Conservation (phyloP, 495 filamentous ascomycete genomes). For the Tuber umbilicatum region DNA sequence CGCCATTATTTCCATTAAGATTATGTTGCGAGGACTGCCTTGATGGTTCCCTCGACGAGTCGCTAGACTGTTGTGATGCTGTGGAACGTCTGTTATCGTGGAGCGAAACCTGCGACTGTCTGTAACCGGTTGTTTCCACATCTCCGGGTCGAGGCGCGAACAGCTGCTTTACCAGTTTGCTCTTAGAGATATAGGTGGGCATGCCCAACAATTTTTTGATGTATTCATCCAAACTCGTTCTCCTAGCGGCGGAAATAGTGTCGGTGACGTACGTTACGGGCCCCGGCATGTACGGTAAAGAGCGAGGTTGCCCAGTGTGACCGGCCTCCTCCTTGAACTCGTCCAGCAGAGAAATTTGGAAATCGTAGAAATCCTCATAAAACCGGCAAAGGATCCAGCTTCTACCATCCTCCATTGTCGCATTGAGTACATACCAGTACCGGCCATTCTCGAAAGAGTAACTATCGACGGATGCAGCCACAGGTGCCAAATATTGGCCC, state of each 20-base stretch:
- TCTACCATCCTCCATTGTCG: constrained; percentile 79
- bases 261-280: constrained; percentile 97
- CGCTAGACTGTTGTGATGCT: constrained; percentile 49
- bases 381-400: constrained; percentile 89
- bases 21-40: constrained; percentile 69
- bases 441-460: constrained; percentile 97
- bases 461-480: constrained; percentile 77
- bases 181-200: constrained; percentile 73
- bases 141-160: constrained; percentile 86
- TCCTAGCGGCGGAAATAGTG: constrained; percentile 85
- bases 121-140: constrained; percentile 64
- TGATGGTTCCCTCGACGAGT: constrained; percentile 53
- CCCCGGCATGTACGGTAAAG: constrained; percentile 96
- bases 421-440: constrained; percentile 97
- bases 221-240: constrained; percentile 87
- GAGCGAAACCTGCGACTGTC: constrained; percentile 61
- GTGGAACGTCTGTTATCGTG: constrained; percentile 44
- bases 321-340: constrained; percentile 93
- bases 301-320: constrained; percentile 67
- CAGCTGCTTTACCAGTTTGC: constrained; percentile 75
- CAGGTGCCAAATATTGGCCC: constrained; percentile 50
- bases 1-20: constrained; percentile 50
- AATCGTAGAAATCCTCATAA: constrained; percentile 98
- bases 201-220: constrained; percentile 83
- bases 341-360: constrained; percentile 89